Conservation (phyloP, 2,329 filamentous ascomycete species). For the Penicillium sp. region DNA sequence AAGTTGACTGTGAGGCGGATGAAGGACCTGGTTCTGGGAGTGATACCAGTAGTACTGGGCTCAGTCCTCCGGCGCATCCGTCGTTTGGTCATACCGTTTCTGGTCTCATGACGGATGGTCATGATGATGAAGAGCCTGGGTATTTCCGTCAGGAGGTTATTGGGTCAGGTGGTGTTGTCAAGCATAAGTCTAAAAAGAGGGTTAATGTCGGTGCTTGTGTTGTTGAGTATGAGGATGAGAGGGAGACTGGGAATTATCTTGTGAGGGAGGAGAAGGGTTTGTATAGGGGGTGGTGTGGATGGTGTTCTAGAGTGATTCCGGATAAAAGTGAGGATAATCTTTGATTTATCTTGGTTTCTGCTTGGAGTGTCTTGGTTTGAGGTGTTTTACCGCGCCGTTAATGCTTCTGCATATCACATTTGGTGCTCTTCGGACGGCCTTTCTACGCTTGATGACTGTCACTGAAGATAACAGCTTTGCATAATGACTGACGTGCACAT, state of each 20-base stretch:
- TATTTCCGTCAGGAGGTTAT: conserved; percentile 88
- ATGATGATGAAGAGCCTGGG: conserved; percentile 56
- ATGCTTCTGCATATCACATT: background rate
- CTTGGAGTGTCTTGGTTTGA: background rate
- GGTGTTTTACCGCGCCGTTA: background rate
- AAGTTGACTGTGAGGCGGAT: conserved; percentile 81
- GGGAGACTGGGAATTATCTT: conserved; percentile 63
- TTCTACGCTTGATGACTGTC: background rate
- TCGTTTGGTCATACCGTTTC: conserved; percentile 24
- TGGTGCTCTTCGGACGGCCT: background rate
- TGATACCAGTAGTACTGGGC: conserved; percentile 20
- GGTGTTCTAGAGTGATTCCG: conserved; percentile 78
- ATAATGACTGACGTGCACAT: background rate
- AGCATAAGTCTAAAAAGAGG: conserved; percentile 82
- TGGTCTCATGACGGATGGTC: conserved; percentile 21
- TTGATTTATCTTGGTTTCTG: background rate
- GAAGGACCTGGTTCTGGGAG: conserved; percentile 45
- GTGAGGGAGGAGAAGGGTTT: conserved; percentile 66
- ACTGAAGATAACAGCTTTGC: background rate
- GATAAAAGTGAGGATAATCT: conserved; percentile 11
- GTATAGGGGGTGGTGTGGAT: conserved; percentile 83
- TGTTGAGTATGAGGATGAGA: conserved; percentile 80
- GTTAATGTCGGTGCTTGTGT: conserved; percentile 80
- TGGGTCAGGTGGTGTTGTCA: conserved; percentile 82
- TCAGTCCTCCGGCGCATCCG: conserved; percentile 22